phyloP scores from a whole-genome alignment of 768 basidiomycete genomes.

The Crucibulum laeve region DNA sequence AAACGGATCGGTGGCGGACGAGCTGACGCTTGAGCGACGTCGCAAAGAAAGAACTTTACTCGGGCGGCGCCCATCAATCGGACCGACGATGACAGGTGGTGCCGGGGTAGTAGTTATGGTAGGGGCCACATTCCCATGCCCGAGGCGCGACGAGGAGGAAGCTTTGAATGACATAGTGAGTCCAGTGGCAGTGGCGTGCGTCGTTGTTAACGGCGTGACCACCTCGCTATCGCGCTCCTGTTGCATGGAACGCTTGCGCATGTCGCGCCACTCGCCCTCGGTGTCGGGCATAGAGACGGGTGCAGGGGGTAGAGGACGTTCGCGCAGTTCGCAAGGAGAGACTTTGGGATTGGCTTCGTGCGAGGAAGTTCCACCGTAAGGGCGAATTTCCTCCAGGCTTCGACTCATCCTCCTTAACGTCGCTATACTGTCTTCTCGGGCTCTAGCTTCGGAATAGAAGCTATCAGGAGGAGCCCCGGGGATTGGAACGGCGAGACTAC shows the following conservation, averaged over 20 bases:
- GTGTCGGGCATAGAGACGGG: conserved; percentile 45
- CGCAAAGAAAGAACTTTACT: too few relatives aligned
- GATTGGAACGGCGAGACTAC: conserved; percentile 61
- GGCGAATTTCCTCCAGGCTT: conserved; percentile 48
- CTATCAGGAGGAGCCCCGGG: conserved; percentile 28
- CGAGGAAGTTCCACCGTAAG: conserved; percentile 12
- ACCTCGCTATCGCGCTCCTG: conserved; percentile 9
- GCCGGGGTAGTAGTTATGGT: too few relatives aligned
- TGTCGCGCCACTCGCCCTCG: conserved; percentile 51
- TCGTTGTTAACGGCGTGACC: background rate
- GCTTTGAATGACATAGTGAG: conserved; percentile 6
- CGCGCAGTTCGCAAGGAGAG: conserved; percentile 5
- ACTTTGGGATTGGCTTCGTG: too few relatives aligned
- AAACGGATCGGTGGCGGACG: background rate
- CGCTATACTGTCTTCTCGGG: conserved; percentile 53
- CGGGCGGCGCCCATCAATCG: too few relatives aligned
- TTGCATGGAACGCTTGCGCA: conserved; percentile 37
- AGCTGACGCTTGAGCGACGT: background rate
- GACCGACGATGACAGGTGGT: too few relatives aligned
- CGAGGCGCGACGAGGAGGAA: too few relatives aligned
- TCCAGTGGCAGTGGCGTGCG: conserved; percentile 3
- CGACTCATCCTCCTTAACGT: conserved; percentile 60
- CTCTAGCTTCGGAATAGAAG: conserved; percentile 24
- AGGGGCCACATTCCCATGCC: too few relatives aligned
- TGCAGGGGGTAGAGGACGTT: conserved; percentile 17